phyloP scores from a whole-genome alignment of 306 rosid genomes.

The Clitoria ternatea region DNA sequence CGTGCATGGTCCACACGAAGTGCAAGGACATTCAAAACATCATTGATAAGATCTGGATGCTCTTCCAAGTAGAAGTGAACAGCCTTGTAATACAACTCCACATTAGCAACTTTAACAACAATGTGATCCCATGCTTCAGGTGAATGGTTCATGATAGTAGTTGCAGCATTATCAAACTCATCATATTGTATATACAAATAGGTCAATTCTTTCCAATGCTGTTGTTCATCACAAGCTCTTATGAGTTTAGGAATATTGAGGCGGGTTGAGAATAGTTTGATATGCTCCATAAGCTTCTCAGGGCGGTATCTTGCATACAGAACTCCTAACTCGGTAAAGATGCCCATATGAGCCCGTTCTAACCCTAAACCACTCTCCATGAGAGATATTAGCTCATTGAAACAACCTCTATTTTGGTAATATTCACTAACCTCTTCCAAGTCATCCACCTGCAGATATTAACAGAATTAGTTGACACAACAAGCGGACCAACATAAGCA shows the following conservation, averaged over 20 bases:
- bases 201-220: slow-evolving; percentile 94
- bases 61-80: slow-evolving; percentile 99
- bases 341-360: slow-evolving; percentile 99
- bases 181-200: slow-evolving; percentile 96
- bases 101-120: slow-evolving; percentile 88
- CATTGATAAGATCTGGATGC: slow-evolving; percentile 97
- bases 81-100: slow-evolving; percentile 93
- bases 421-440: slow-evolving; percentile 99
- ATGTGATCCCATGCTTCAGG: slow-evolving; percentile 99
- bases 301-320: slow-evolving; percentile 97
- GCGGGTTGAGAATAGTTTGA: slow-evolving; percentile 92
- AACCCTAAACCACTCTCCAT: slow-evolving; percentile 99
- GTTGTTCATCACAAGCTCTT: slow-evolving; percentile 97
- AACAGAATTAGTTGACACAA: neutral
- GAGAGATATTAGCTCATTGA: slow-evolving; percentile 91
- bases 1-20: slow-evolving; percentile 98
- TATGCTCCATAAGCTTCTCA: slow-evolving; percentile 99
- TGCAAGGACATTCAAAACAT: slow-evolving; percentile 96
- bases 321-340: slow-evolving; percentile 97
- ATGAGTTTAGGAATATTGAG: slow-evolving; percentile 98
- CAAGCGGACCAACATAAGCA: neutral
- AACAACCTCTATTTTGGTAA: slow-evolving; percentile 98
- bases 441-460: slow-evolving; percentile 82
- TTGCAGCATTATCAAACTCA: slow-evolving; percentile 98
- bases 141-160: slow-evolving; percentile 99